phyloP scores from a whole-genome alignment of 2,329 filamentous ascomycete genomes.

The Microdochium trichocladiopsis region DNA sequence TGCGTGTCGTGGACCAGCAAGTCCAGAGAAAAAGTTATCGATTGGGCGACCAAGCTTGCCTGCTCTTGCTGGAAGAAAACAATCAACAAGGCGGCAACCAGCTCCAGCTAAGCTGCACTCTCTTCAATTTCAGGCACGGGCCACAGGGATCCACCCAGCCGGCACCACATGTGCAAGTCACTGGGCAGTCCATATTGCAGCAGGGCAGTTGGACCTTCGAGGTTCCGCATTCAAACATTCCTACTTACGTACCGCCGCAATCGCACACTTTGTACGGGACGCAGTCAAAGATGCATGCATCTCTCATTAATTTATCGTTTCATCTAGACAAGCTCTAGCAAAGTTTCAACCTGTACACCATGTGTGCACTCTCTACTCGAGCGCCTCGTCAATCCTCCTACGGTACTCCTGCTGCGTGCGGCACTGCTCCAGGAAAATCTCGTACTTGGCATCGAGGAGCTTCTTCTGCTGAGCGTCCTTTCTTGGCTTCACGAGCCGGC shows the following conservation, averaged over 20 bases:
- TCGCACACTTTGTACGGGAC: too few relatives aligned
- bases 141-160: neutral
- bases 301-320: neutral
- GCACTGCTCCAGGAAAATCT: slow-evolving; percentile 92
- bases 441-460: slow-evolving; percentile 82
- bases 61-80: neutral
- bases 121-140: neutral
- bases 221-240: too few relatives aligned
- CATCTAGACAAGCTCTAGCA: neutral
- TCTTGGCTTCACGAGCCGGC: slow-evolving; percentile 72
- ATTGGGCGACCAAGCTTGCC: neutral
- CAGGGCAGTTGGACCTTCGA: too few relatives aligned
- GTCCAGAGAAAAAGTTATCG: neutral
- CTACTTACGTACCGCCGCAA: too few relatives aligned
- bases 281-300: neutral
- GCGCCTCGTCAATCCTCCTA: slow-evolving; percentile 60
- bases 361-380: neutral
- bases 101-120: neutral
- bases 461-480: slow-evolving; percentile 67
- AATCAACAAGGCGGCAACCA: neutral
- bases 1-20: neutral
- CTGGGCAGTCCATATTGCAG: too few relatives aligned
- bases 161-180: too few relatives aligned
- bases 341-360: neutral
- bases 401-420: slow-evolving; percentile 78